A percentile compares a stretch with the other conserved stretches of the same genome.
These are phyloP conservation scores for Aspergillus sp. DNA, from an alignment of 2,329 filamentous ascomycete species.

Conservation along the genomic window DNA sequence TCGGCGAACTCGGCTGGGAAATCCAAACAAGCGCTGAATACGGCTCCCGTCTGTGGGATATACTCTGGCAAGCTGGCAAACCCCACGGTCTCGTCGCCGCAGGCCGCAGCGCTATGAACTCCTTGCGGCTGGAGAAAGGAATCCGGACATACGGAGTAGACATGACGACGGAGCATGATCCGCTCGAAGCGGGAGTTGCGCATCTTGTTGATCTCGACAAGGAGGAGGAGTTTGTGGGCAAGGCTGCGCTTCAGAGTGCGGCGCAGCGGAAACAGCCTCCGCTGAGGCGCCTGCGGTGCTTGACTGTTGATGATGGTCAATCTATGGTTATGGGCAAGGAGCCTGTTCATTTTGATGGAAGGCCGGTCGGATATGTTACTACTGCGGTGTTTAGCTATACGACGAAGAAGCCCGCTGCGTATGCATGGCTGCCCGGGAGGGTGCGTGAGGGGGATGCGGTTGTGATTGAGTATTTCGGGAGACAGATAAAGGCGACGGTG, in stretches of 20 bases:
- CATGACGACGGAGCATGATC: slow-evolving; percentile 62
- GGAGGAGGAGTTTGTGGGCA: slow-evolving; percentile 51
- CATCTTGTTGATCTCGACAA: slow-evolving; percentile 50
- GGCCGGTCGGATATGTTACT: slow-evolving; percentile 59
- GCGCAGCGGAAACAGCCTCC: slow-evolving; percentile 42
- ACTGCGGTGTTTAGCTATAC: slow-evolving; percentile 64
- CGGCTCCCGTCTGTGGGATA: slow-evolving; percentile 61
- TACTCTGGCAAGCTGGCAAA: slow-evolving; percentile 57
- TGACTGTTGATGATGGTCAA: slow-evolving; percentile 58
- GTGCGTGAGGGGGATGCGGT: slow-evolving; percentile 53
- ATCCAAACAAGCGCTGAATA: slow-evolving; percentile 62
- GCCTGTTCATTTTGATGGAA: slow-evolving; percentile 55
- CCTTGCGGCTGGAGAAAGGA: slow-evolving; percentile 62
- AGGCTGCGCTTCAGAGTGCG: slow-evolving; percentile 49
- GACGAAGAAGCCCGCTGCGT: slow-evolving; percentile 60
- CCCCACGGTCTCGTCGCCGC: slow-evolving; percentile 59
- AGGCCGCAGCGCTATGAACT: slow-evolving; percentile 60
- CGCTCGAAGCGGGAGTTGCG: slow-evolving; percentile 60
- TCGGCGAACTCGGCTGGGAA: slow-evolving; percentile 65
- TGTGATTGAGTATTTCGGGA: slow-evolving; percentile 65
- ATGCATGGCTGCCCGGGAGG: slow-evolving; percentile 56
- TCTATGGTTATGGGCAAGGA: slow-evolving; percentile 65
- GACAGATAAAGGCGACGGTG: slow-evolving; percentile 56
- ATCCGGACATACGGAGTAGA: slow-evolving; percentile 60
- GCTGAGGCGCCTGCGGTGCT: slow-evolving; percentile 41